A percentile compares a stretch with the other conserved stretches of the same genome.
Conservation (phyloP, 495 filamentous ascomycete species). For the Neurospora sp. region DNA sequence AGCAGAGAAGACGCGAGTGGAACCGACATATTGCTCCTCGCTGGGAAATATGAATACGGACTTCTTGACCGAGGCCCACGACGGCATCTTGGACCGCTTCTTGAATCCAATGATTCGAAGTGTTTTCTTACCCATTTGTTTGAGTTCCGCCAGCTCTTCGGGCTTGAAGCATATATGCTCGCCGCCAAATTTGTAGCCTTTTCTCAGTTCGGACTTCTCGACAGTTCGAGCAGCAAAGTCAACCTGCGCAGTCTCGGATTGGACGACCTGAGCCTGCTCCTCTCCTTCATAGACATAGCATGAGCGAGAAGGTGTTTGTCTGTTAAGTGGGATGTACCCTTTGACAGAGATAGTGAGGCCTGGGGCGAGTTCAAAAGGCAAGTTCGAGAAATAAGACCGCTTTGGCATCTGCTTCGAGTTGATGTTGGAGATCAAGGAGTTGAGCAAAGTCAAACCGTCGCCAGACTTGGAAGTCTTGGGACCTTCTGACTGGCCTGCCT, state of each 20-base stretch:
- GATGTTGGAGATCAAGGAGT: conserved; percentile 77
- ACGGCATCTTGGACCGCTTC: conserved; percentile 57
- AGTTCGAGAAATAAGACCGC: conserved; percentile 72
- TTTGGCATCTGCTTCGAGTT: conserved; percentile 85
- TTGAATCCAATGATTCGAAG: conserved; percentile 96
- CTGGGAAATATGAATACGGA: conserved; percentile 91
- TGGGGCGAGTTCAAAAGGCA: conserved; percentile 79
- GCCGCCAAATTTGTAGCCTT: conserved; percentile 92
- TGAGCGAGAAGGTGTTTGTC: conserved; percentile 65
- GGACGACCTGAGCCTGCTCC: conserved; percentile 71
- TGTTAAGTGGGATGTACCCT: conserved; percentile 81
- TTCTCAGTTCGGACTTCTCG: conserved; percentile 73
- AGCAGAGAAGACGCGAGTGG: conserved; percentile 84
- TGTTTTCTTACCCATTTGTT: conserved; percentile 58
- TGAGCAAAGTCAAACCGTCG: conserved; percentile 72
- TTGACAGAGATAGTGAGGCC: conserved; percentile 80
- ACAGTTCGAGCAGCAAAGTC: conserved; percentile 68
- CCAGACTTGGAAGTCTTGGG: conserved; percentile 42
- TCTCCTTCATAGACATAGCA: conserved; percentile 80
- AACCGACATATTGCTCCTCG: conserved; percentile 81
- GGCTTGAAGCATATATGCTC: conserved; percentile 77
- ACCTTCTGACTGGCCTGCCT: conserved; percentile 40
- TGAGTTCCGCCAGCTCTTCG: conserved; percentile 68
- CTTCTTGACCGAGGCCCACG: conserved; percentile 79
- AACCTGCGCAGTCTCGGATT: conserved; percentile 58